Conservation (phyloP, 768 basidiomycete genomes). For the Leucocoprinus leucothites region DNA sequence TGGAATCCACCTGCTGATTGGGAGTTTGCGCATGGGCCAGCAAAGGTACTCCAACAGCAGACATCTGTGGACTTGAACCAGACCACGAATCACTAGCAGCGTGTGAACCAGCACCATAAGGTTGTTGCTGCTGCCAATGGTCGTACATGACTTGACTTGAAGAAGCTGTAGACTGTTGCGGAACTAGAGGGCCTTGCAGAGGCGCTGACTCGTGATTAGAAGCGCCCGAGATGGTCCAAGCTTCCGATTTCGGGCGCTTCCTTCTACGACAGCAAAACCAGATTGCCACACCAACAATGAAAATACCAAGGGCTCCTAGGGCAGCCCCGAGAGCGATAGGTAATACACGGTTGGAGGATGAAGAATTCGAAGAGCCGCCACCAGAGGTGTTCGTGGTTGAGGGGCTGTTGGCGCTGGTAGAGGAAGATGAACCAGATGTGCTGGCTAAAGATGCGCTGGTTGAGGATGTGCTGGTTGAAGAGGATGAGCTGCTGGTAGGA, state of each 20-base stretch:
- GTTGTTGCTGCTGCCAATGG: neutral
- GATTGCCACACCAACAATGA: conserved; percentile 23
- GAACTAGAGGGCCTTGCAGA: neutral
- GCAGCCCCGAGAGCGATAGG: conserved; percentile 31
- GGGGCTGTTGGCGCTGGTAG: conserved; percentile 10
- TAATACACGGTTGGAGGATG: conserved; percentile 20
- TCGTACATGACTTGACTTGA: neutral
- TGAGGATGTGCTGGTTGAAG: conserved; percentile 12
- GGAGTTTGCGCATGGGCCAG: neutral
- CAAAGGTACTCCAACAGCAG: neutral
- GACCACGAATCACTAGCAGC: neutral
- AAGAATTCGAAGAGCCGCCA: neutral
- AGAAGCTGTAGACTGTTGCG: neutral
- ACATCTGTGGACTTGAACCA: neutral
- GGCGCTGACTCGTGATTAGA: neutral
- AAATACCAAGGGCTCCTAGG: conserved; percentile 28
- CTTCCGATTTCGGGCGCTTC: conserved; percentile 28
- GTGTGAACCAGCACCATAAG: neutral
- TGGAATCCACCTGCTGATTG: neutral
- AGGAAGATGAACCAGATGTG: conserved; percentile 8
- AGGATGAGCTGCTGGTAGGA: conserved; percentile 13
- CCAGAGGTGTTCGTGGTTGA: conserved; percentile 12
- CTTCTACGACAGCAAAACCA: conserved; percentile 27
- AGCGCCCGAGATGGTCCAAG: conserved; percentile 29
- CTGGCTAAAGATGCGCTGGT: conserved; percentile 18